Evolutionary conservation across 2,329 filamentous ascomycete species (phyloP).

Genomic region (Aulographum hederae): DNA sequence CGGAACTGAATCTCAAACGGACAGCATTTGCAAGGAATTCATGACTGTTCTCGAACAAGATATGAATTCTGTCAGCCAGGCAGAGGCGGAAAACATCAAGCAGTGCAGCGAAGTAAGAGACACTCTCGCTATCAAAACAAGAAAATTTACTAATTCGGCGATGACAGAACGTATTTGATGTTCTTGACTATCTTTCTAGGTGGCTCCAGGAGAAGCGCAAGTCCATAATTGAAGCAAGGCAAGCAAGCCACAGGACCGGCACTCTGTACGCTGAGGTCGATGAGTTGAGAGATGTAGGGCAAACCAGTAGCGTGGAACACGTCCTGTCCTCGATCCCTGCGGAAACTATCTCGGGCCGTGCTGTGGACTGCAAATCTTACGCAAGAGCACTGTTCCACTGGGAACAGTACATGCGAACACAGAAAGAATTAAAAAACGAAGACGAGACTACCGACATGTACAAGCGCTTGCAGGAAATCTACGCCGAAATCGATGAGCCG

Average conservation of each 20-base stretch:
- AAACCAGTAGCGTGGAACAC: slow-evolving; percentile 48
- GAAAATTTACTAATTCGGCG: background rate
- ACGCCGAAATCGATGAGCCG: slow-evolving; percentile 92
- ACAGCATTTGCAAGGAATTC: slow-evolving; percentile 55
- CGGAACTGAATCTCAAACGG: slow-evolving; percentile 43
- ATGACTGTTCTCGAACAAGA: slow-evolving; percentile 52
- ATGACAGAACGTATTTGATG: slow-evolving; percentile 61
- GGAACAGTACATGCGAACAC: slow-evolving; percentile 68
- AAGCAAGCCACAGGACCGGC: slow-evolving; percentile 24
- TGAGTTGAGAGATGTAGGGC: slow-evolving; percentile 31
- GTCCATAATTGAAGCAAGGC: slow-evolving; percentile 19
- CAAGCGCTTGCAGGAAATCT: slow-evolving; percentile 75
- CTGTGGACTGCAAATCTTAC: slow-evolving; percentile 87
- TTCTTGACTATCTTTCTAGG: slow-evolving; percentile 77
- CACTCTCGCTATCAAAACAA: slow-evolving; percentile 2
- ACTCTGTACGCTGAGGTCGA: slow-evolving; percentile 27
- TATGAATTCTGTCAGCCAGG: slow-evolving; percentile 31
- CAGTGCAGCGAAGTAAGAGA: slow-evolving; percentile 64
- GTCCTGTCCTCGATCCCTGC: slow-evolving; percentile 53
- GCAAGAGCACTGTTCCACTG: slow-evolving; percentile 84
- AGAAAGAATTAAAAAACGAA: slow-evolving; percentile 23
- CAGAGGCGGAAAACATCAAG: slow-evolving; percentile 57
- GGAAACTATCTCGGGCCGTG: slow-evolving; percentile 59
- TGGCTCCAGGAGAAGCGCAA: slow-evolving; percentile 72
- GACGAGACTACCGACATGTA: slow-evolving; percentile 41